Evolutionary conservation across 2,329 filamentous ascomycete genomes (phyloP), one percentile per base, ranked within the genome.

Genomic region (Exophiala aquamarina): DNA sequence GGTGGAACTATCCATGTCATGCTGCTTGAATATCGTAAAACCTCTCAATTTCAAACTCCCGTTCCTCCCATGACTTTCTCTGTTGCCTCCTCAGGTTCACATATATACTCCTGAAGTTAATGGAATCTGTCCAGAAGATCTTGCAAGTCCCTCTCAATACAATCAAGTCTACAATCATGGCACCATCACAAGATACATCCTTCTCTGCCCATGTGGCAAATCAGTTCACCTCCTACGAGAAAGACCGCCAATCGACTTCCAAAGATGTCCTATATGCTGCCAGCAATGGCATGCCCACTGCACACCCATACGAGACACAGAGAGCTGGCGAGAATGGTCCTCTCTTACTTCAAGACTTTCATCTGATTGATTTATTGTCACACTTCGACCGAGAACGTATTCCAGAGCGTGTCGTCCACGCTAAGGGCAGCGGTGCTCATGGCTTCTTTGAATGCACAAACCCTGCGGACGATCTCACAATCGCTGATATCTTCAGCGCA

Each of bases 281-380:
- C 11, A 46, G 41, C 64, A 82, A 80, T 62, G 77, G 77, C 45
- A 72, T 70, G 1, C 78, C 79, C 1, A 71, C 79, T 55, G 70
- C 79, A 7, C 78, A 83, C 54, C 77, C 50, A 14, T 58, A 58
- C 29, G 52, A 57, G 32, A 29, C 68, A 42, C 78, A 82, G 63
- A 72, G 81, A 47, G 66, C 79, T 26, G 81, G 80, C 39, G 61
- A 64, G 39, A 77, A 77, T 57, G 80, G 81, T 1, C 81, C 81
- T 54, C 70, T 84, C 31, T 69, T 83, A 50, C 74, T 85, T 17
- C 81, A 84, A 59, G 81, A 84, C 62, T 83, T 83, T 62, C 81
- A 84, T 61, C 65, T 85, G 62, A 79, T 86, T 56, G 82, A 83
- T 55, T 66, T 82, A 26, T 72, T 86, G 37, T 66, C 69, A 17